Base-by-base conservation (phyloP, 2,329 filamentous ascomycete genomes). In the Aspergillus sp. region DNA sequence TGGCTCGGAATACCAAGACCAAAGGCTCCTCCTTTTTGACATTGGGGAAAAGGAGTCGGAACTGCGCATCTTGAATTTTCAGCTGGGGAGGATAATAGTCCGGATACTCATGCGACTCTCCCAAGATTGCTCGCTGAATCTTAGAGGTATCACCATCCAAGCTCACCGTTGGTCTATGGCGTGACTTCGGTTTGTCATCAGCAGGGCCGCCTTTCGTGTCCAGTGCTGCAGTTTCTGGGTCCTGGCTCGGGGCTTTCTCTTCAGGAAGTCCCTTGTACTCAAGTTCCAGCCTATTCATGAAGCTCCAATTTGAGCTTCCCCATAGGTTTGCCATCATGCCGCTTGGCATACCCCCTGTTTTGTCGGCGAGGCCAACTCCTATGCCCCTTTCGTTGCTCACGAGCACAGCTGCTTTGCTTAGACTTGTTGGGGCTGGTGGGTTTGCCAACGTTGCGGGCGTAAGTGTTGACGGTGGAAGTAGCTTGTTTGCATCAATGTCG, bases 321-420 rank as follows among this genome's bases (percentile, higher is more conserved):
- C 93, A 98, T 56, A 96, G 84, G 71, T 98, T 98, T 33, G 93
- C 93, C 79, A 96, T 85, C 60, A 97, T 86, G 14, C 91, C 91
- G 50, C 90, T 90, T 1, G 93, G 91, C 75, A 96, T 86, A 21
- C 84, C 84, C 43, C 89, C 85, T n/a, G 82, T 82, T 47, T 80
- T 84, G 65, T 86, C 84, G 59, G 79, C 79, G 49, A 78, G 76
- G n/a, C 86, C 86, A 17, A 86, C 74, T 3, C 83, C 83, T 56
- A 91, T 80, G 2, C 86, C 86, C 59, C 88, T 84, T 68, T 96
- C 92, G 52, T 88, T 89, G 65, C 89, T 91, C 15, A 93, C 85
- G 24, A 91, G 82, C 23, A 97, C 89, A 21, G 93, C 93, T 21
- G 87, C 87, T 68, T 90, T 91, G 76, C 93, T 97, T 67, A 97